phyloP scores from a whole-genome alignment of 306 rosid genomes.

The Boehmeria nivea region DNA sequence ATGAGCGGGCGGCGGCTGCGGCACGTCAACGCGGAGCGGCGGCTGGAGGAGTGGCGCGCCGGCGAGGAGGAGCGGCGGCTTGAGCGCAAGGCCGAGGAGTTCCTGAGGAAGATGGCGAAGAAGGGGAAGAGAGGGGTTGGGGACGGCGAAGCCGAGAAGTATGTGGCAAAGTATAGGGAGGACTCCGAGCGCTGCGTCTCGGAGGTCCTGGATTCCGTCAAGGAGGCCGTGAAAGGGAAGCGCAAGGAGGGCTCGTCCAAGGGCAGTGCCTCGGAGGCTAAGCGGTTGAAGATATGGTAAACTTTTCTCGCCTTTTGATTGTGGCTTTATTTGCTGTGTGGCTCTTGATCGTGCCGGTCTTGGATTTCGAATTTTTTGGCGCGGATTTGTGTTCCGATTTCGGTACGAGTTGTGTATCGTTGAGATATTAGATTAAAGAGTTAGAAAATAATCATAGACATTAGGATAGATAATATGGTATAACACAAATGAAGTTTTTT shows the following conservation, averaged over 20 bases:
- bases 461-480: too few species aligned
- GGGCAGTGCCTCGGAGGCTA: conserved; percentile 25
- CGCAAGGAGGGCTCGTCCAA: conserved; percentile 33
- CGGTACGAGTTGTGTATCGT: too few species aligned
- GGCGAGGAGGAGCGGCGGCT: conserved; percentile 66
- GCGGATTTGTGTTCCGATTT: too few species aligned
- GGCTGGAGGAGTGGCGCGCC: conserved; percentile 83
- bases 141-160: conserved; percentile 68
- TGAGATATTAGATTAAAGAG: too few species aligned
- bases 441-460: too few species aligned
- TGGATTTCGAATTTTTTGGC: too few species aligned
- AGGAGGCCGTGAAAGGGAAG: conserved; percentile 59
- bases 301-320: background rate
- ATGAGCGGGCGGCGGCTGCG: conserved; percentile 96
- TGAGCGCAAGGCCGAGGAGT: conserved; percentile 77
- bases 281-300: conserved; percentile 76
- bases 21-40: conserved; percentile 95
- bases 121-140: conserved; percentile 75
- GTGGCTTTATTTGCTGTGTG: too few species aligned
- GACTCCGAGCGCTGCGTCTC: conserved; percentile 71
- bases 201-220: conserved; percentile 63
- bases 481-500: too few species aligned
- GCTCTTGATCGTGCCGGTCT: too few species aligned
- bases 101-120: conserved; percentile 66
- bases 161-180: conserved; percentile 73